phyloP scores from a whole-genome alignment of 1,284 basidiomycete genomes.

The Tremellales sp. region DNA sequence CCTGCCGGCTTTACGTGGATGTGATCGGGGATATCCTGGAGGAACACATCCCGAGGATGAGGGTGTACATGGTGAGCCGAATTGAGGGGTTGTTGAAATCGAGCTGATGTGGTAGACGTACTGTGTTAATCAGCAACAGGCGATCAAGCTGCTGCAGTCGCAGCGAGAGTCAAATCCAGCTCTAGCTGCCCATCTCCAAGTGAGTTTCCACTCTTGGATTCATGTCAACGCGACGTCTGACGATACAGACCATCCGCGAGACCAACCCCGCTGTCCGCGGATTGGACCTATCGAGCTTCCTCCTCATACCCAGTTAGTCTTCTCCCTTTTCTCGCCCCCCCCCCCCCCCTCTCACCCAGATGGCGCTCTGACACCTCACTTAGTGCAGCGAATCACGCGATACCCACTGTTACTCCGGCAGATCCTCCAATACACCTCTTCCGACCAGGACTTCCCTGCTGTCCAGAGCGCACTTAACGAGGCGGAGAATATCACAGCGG shows the following conservation, averaged over 20 bases:
- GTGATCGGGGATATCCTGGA: constrained; percentile 79
- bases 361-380: too few relatives aligned
- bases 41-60: constrained; percentile 69
- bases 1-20: constrained; percentile 84
- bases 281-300: constrained; percentile 82
- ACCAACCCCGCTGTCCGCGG: constrained; percentile 70
- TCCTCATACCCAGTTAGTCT: constrained; percentile 78
- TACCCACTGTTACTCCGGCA: constrained; percentile 85
- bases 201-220: constrained; percentile 32
- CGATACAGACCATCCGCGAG: constrained; percentile 25
- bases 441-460: constrained; percentile 53
- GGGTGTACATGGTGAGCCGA: constrained; percentile 64
- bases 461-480: constrained; percentile 60
- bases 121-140: constrained; percentile 81
- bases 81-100: neutral
- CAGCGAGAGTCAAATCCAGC: constrained; percentile 65
- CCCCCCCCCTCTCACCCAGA: neutral
- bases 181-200: constrained; percentile 65
- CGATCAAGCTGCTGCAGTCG: constrained; percentile 71
- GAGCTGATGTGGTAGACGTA: constrained; percentile 61
- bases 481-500: constrained; percentile 67
- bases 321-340: neutral
- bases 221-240: neutral
- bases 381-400: constrained; percentile 91
- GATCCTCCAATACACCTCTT: constrained; percentile 75